These are phyloP conservation scores for Carallia brachiata DNA, from an alignment of 345 rosid species.

Conservation along the genomic window DNA sequence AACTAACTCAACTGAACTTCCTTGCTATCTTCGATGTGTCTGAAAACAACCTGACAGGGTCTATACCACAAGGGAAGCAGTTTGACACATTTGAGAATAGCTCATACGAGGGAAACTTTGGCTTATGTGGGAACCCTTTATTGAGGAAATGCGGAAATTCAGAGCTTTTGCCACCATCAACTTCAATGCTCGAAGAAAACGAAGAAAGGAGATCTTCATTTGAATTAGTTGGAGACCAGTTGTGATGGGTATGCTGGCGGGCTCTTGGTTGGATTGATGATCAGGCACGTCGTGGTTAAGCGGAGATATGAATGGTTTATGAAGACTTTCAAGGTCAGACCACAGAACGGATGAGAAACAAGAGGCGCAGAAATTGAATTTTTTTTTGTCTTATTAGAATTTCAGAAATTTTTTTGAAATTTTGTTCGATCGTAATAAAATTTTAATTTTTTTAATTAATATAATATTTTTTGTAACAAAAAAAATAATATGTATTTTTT, in stretches of 20 bases:
- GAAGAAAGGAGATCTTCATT: not conserved
- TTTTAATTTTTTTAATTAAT: no score
- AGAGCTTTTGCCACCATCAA: not conserved
- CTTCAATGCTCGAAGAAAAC: not conserved
- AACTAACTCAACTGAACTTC: constrained; percentile 4
- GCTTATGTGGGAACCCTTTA: constrained; percentile 23
- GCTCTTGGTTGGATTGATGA: not conserved
- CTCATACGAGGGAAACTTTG: constrained; percentile 12
- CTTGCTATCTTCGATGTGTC: not conserved
- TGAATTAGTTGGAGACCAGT: constrained; percentile 15
- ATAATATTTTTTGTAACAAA: no score
- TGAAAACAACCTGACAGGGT: not conserved
- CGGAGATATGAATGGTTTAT: not conserved
- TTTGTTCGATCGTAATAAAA: no score
- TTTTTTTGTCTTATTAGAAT: no score
- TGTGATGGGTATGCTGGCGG: constrained; percentile 23
- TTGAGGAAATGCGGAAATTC: not conserved
- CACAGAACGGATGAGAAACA: no score
- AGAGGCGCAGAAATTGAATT: no score
- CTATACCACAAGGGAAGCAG: constrained; percentile 7
- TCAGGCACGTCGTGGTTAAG: not conserved
- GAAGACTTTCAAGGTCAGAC: not conserved
- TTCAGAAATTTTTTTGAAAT: no score
- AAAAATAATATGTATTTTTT: no score
- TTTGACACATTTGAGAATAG: not conserved